Evolutionary conservation across 345 rosid genomes (phyloP), one percentile per base, ranked within the genome.

Genomic region (Barbarea vulgaris): DNA sequence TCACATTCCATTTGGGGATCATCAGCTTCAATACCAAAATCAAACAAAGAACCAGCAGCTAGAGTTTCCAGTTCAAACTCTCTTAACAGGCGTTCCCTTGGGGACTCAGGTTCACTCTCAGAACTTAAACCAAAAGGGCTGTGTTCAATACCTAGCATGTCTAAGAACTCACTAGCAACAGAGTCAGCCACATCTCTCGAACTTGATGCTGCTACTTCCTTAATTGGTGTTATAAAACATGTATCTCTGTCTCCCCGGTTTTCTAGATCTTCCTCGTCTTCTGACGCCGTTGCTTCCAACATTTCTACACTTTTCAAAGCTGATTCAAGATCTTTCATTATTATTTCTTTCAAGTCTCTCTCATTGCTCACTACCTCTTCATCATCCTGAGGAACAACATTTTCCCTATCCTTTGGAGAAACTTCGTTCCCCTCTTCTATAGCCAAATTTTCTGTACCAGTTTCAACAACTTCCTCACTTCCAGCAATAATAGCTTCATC

Each of bases 51-150:
- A 73, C 94, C 89, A 73, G 76, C 60, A 7, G 85, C 94, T 11
- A 89, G 78, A 5, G 87, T 75, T 46, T 93, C 97, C 82, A 86
- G 81, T 86, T 94, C 98, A 81, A 94, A 94, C 58, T 91, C 84
- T 83, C 95, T 88, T 59, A 94, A 72, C 48, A 94, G 83, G 31
- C 86, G 91, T 84, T 88, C 98, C 79, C 98, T 83, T 39, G 98
- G 98, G 65, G 97, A 94, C 77, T 94, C 97, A 7, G 98, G 90
- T 72, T 94, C 98, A 76, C 90, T 89, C 68, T 85, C 94, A 34
- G 90, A 81, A 79, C 86, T 86, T 79, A 79, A 65, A 78, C 87
- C 86, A 72, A 85, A 79, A 74, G 97, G 91, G 81, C 90, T 85
- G 63, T 86, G 86, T 69, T 87, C 96, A 39, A 91, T 81, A 52